Base-by-base conservation (phyloP, 2,329 filamentous ascomycete species). In the Sporothrix phasma region DNA sequence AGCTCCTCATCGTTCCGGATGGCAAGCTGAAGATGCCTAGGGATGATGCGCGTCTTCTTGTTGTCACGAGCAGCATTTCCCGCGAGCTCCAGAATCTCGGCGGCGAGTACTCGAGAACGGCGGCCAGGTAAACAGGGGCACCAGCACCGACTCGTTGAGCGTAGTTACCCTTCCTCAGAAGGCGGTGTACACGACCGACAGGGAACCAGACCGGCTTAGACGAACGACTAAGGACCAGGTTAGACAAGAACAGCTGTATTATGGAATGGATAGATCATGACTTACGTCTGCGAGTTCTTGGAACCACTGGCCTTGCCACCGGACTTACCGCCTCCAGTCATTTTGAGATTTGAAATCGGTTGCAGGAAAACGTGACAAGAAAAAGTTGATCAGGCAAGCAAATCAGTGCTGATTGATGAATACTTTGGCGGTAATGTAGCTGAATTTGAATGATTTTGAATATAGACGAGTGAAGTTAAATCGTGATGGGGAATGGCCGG, bases 1-100 rank as follows among this genome's bases (percentile, higher is more conserved):
- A 97, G 79, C 81, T 99, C 94, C 86, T 97, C 93, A 79, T 97
- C 93, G 82, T 97, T 97, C 75, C 94, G 88, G 83, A 99, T 99
- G 80, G 94, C 94, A 72, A 99, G 91, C 84, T 99, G 94, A 56
- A 99, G 87, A 80, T 99, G 94, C 80, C 94, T 92, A 70, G 94
- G 94, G 67, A 97, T 99, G 82, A 99, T 99, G 89, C 94, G 92
- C 70, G 93, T 99, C 89, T 97, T 97, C 90, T 99, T 99, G 88
- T 97, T 97, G 83, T 99, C 94, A 73, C 94, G 93, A 69, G 94
- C 94, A 74, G 94, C 94, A 79, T 99, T 99, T 73, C 94, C 94
- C 78, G 94, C 94, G 81, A 99, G 82, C 82, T 99, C 94, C 75
- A 99, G 92, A 73, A 99, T 97, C 84, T 99, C 94, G 70, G 94